Base-by-base conservation (phyloP, 2,329 filamentous ascomycete genomes). In the Xylariaceae sp. region DNA sequence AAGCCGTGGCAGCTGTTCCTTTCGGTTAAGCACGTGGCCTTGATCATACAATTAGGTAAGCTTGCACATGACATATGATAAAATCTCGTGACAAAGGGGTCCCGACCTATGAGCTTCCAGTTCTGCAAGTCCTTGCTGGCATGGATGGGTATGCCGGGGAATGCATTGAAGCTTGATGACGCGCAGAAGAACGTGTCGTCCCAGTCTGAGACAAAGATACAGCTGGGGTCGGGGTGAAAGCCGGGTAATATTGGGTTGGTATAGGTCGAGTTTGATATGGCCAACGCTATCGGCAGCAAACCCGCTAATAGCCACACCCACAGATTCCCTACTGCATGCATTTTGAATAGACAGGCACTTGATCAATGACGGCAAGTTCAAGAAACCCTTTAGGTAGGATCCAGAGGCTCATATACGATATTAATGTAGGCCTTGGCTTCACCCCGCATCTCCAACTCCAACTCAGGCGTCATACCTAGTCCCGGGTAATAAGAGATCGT, bases 241-340 rank as follows among this genome's bases (percentile, higher is more conserved):
- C 78, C 78, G 3, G 78, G 75, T 2, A 81, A 61, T 23, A 80
- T 75, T 1, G 78, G 78, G 61, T 81, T 81, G 31, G 65, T 63
- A 29, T 67, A 72, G 1, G 70, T 71, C 12, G 68, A 70, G 47
- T 71, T 71, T 24, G 45, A 11, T 28, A 14, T 52, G 17, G 45
- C 62, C 2, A 56, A 12, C 12, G 19, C n/a, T 2, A 43, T 14
- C 12, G 56, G 46, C 40, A 48, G 31, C 17, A 66, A 24, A 14
- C 23, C 47, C 4, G 34, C 39, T 6, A 51, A 23, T 12, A 65
- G 16, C 46, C 45, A 59, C 2, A 9, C 26, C 44, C 23, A 45
- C 6, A 5, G 52, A 46, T 16, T 21, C 41, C 28, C 14, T 36
- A 31, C 12, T 5, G 7, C 12, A 36, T 23, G 26, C 55, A 53